phyloP scores from a whole-genome alignment of 2,329 filamentous ascomycete genomes.

The Herpotrichia juniperi region DNA sequence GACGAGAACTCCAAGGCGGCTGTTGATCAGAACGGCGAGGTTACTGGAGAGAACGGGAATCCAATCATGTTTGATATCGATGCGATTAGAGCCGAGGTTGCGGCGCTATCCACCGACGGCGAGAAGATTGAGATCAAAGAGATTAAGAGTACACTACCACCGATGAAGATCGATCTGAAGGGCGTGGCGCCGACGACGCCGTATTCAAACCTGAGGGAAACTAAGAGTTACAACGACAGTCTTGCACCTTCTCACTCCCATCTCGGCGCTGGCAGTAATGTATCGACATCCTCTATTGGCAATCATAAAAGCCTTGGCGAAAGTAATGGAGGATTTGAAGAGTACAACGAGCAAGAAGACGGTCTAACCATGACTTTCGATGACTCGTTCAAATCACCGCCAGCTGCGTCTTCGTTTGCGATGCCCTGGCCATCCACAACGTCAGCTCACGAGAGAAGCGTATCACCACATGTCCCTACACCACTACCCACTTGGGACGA shows the following conservation, averaged over 20 bases:
- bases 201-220: slow-evolving; percentile 41
- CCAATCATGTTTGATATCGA: slow-evolving; percentile 91
- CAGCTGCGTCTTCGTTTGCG: too few relatives aligned
- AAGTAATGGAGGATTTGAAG: slow-evolving; percentile 34
- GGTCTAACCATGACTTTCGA: slow-evolving; percentile 54
- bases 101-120: slow-evolving; percentile 77
- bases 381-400: slow-evolving; percentile 41
- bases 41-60: slow-evolving; percentile 61
- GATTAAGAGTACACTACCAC: slow-evolving; percentile 84
- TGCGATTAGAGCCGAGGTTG: slow-evolving; percentile 73
- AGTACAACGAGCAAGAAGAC: slow-evolving; percentile 44
- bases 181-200: slow-evolving; percentile 18
- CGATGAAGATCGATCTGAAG: slow-evolving; percentile 74
- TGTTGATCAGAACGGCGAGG: slow-evolving; percentile 21
- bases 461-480: slow-evolving; percentile 15
- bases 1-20: slow-evolving; percentile 63
- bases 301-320: not conserved
- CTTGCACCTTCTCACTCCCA: slow-evolving; percentile 20
- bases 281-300: slow-evolving; percentile 24
- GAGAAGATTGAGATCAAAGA: slow-evolving; percentile 76
- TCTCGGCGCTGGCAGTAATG: slow-evolving; percentile 22
- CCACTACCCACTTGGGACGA: slow-evolving; percentile 21
- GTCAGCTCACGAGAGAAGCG: too few relatives aligned
- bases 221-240: slow-evolving; percentile 50
- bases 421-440: too few relatives aligned